Base-by-base conservation (phyloP, 768 basidiomycete genomes). In the Lactifluus volemus region DNA sequence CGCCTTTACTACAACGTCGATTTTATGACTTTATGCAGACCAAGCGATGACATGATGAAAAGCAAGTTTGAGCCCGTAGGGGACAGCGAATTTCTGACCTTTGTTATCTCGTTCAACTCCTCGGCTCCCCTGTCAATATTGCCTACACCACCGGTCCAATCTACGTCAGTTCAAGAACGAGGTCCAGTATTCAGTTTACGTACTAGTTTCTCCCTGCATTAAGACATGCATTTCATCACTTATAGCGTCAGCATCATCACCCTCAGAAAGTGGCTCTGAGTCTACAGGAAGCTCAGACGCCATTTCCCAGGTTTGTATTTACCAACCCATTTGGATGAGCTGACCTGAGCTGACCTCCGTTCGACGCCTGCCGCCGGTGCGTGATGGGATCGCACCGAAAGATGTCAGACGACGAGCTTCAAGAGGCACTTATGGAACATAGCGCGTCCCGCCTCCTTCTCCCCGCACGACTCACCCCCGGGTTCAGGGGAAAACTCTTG, bases 401-500 rank as follows among this genome's bases (percentile, higher is more conserved):
- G 60, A 61, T 61, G 60, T 57, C 55, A 15, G 60, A 61, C 5
- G 45, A 39, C 5, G 60, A 61, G n/a, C 49, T 61, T 14, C 29
- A 61, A 45, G 60, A 36, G 1, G 60, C 54, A 6, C 50, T 61
- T 15, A 44, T 42, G 7, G 49, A 61, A 15, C 36, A 61, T 49
- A 56, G 30, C 36, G 17, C n/a, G 9, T 39, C 60, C n/a, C 55
- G 55, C 44, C 55, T 61, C 36, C 55, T 61, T 29, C 54, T 61
- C 7, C 60, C 60, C 14, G 60, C 48, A 10, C 49, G 60, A 29
- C 60, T 61, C 36, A 45, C 49, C 34, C 60, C 55, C 19, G 54
- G 55, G 14, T 56, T 52, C 44, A 19, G 44, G 25, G 55, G 60
- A 2, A 61, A 52, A 17, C 34, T 61, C 12, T 6, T 49, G 6